Conservation (phyloP, 2,329 filamentous ascomycete species). For the Pseudogymnoascus sp. region DNA sequence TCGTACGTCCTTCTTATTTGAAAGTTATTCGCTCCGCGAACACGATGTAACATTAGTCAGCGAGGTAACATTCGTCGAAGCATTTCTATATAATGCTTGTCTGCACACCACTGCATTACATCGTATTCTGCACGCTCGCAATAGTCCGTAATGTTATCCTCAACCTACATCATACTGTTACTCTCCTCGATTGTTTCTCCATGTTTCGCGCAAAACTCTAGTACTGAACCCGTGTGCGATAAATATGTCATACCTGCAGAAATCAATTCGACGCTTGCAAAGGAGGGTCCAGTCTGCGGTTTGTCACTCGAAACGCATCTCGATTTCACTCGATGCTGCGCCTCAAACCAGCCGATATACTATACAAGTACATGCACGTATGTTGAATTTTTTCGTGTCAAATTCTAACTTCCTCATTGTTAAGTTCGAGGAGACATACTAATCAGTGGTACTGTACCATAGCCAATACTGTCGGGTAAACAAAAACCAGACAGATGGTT, state of each 20-base stretch:
- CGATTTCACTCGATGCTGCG: neutral
- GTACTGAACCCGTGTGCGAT: neutral
- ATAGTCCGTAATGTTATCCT: neutral
- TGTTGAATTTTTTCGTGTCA: neutral
- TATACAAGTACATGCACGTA: neutral
- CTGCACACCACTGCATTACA: neutral
- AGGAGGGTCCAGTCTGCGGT: neutral
- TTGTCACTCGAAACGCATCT: neutral
- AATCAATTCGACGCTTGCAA: neutral
- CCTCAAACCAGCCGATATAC: neutral
- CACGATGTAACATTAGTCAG: neutral
- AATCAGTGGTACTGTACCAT: neutral
- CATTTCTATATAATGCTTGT: conserved; percentile 1
- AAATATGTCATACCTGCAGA: neutral
- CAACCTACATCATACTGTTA: neutral
- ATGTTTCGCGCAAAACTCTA: neutral
- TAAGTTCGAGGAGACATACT: neutral
- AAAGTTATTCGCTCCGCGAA: neutral
- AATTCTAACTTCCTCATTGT: neutral
- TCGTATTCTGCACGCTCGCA: neutral
- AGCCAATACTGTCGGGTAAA: neutral
- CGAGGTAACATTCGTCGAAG: neutral
- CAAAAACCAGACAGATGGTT: neutral
- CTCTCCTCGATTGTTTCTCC: neutral
- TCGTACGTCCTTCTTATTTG: neutral